Conservation (phyloP, 2,329 filamentous ascomycete species). For the Fonsecaea monophora region DNA sequence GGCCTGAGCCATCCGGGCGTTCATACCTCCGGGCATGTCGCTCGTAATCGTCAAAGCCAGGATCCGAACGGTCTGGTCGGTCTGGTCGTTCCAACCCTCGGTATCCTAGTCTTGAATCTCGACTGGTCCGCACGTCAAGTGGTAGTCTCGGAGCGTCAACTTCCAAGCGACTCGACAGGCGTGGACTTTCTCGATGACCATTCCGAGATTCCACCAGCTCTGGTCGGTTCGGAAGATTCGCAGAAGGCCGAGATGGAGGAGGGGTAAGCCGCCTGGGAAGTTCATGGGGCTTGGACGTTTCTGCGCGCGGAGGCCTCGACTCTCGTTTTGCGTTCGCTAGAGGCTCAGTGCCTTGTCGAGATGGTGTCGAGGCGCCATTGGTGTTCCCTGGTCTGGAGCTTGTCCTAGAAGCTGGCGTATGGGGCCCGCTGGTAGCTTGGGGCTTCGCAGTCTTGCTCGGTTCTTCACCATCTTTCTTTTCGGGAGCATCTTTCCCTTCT, state of each 20-base stretch:
- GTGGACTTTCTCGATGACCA: conserved; percentile 47
- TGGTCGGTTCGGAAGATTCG: conserved; percentile 47
- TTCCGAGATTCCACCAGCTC: conserved; percentile 44
- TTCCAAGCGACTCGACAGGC: conserved; percentile 45
- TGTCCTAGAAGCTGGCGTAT: conserved; percentile 23
- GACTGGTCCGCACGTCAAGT: conserved; percentile 46
- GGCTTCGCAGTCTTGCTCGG: conserved; percentile 18
- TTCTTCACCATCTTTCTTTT: conserved; percentile 29
- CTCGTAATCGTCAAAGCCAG: conserved; percentile 46
- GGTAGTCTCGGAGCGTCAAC: conserved; percentile 33
- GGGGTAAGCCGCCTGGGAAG: conserved; percentile 50
- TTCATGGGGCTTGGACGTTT: conserved; percentile 30
- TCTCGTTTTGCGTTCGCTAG: conserved; percentile 26
- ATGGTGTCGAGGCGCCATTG: conserved; percentile 31
- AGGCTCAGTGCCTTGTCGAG: conserved; percentile 23
- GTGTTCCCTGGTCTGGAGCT: conserved; percentile 20
- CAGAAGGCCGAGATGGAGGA: conserved; percentile 42
- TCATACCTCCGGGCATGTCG: conserved; percentile 47
- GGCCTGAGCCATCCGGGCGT: conserved; percentile 43
- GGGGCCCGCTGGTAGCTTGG: conserved; percentile 25
- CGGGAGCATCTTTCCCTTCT: conserved; percentile 31
- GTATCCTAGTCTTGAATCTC: conserved; percentile 47
- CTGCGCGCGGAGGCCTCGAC: conserved; percentile 27
- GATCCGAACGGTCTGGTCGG: conserved; percentile 41
- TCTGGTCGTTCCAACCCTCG: conserved; percentile 43